phyloP scores from a whole-genome alignment of 164 flowering plant species.

The Chimonanthus salicifolius region DNA sequence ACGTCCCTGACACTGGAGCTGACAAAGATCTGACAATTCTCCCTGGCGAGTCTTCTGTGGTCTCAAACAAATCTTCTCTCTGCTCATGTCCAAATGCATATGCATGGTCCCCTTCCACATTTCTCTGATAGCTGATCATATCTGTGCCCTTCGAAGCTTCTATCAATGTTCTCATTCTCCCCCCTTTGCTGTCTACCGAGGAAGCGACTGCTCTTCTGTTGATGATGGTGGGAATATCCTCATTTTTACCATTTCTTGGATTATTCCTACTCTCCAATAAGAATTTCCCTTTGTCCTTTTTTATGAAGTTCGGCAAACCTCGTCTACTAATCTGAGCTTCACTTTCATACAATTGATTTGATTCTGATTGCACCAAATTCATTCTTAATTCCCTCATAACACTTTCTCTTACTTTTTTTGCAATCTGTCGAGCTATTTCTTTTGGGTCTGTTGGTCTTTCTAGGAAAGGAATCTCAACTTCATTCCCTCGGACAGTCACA shows the following conservation, averaged over 20 bases:
- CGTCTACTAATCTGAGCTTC: conserved; percentile 47
- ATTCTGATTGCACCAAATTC: conserved; percentile 65
- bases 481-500: conserved; percentile 47
- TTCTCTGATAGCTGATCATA: conserved; percentile 26
- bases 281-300: conserved; percentile 57
- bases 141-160: conserved; percentile 19
- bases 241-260: conserved; percentile 34
- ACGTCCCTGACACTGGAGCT: conserved; percentile 87
- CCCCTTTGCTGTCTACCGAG: conserved; percentile 21
- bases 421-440: conserved; percentile 51
- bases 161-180: conserved; percentile 21
- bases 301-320: conserved; percentile 59
- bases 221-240: conserved; percentile 11
- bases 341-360: conserved; percentile 67
- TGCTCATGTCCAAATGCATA: conserved; percentile 60
- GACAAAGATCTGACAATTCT: conserved; percentile 82
- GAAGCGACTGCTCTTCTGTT: conserved; percentile 33
- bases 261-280: conserved; percentile 72
- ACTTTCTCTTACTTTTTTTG: conserved; percentile 61
- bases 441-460: conserved; percentile 60
- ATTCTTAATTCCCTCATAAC: conserved; percentile 48
- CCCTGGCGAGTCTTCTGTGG: conserved; percentile 57
- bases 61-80: conserved; percentile 20
- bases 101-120: conserved; percentile 32
- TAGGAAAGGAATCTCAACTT: conserved; percentile 62